Conservation (phyloP, 1,139 yeast genomes). For the Scheffersomyces illinoinensis region DNA sequence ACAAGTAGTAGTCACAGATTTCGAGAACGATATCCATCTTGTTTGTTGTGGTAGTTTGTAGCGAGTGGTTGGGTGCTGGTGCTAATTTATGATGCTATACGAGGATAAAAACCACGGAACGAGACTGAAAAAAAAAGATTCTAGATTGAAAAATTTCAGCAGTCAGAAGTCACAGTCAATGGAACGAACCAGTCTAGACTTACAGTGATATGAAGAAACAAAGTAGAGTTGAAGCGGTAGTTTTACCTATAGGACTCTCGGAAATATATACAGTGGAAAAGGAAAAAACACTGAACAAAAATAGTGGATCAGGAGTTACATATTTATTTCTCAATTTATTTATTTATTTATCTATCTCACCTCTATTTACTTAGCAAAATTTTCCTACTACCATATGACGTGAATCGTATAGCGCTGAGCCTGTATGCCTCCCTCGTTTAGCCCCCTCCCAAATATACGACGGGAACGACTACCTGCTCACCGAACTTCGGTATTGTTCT, state of each 20-base stretch:
- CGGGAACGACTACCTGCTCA: neutral
- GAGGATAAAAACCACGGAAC: neutral
- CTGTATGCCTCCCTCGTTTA: neutral
- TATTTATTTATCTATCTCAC: neutral
- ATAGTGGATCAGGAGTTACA: neutral
- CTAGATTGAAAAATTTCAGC: neutral
- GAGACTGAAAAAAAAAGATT: neutral
- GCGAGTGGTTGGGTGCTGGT: neutral
- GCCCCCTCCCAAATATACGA: neutral
- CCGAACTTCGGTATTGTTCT: neutral
- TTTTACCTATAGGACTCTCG: neutral
- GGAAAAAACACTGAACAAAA: no score
- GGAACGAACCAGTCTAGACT: neutral
- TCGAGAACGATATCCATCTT: slow-evolving; percentile 90
- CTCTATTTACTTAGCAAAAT: neutral
- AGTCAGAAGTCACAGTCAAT: neutral
- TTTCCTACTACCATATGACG: neutral
- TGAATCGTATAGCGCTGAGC: neutral
- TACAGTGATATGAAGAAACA: neutral
- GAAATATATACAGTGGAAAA: neutral
- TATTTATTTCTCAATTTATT: no score
- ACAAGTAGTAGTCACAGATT: slow-evolving; percentile 63
- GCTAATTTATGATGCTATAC: neutral
- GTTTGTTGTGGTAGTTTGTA: neutral
- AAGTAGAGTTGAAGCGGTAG: neutral